phyloP scores from a whole-genome alignment of 2,329 filamentous ascomycete genomes.

The Sclerotinia spermophila region DNA sequence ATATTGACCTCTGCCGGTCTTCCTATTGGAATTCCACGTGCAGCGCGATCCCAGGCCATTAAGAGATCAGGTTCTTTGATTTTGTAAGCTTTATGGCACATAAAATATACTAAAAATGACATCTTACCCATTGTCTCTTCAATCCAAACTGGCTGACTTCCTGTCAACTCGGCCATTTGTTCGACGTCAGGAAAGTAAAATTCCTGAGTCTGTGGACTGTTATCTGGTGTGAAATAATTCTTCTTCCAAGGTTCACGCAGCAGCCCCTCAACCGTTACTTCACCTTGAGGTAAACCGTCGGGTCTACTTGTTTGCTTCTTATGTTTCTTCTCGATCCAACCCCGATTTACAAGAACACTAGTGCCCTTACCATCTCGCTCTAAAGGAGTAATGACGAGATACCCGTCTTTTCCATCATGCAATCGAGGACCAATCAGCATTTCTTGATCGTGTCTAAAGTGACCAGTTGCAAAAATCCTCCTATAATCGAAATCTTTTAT shows the following conservation, averaged over 20 bases:
- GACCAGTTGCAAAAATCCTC: slow-evolving; percentile 71
- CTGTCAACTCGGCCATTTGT: slow-evolving; percentile 81
- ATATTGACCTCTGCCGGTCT: slow-evolving; percentile 85
- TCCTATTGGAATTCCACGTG: slow-evolving; percentile 84
- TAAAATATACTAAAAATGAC: slow-evolving; percentile 23
- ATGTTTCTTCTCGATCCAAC: slow-evolving; percentile 83
- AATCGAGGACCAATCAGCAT: slow-evolving; percentile 94
- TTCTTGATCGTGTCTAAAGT: slow-evolving; percentile 81
- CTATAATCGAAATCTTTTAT: slow-evolving; percentile 90
- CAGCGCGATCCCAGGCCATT: slow-evolving; percentile 68
- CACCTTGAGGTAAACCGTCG: slow-evolving; percentile 63
- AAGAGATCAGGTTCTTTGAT: slow-evolving; percentile 71
- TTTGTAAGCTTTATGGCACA: not conserved
- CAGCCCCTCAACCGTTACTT: slow-evolving; percentile 78
- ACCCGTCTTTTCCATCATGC: slow-evolving; percentile 85
- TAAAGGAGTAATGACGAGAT: slow-evolving; percentile 85
- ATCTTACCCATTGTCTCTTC: slow-evolving; percentile 86
- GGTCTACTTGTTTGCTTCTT: slow-evolving; percentile 59
- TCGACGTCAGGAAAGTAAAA: slow-evolving; percentile 94
- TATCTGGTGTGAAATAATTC: slow-evolving; percentile 95
- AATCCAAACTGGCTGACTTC: slow-evolving; percentile 87
- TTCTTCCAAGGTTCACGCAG: slow-evolving; percentile 90
- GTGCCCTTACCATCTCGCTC: slow-evolving; percentile 62
- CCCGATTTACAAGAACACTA: slow-evolving; percentile 82
- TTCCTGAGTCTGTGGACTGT: slow-evolving; percentile 74